phyloP scores from a whole-genome alignment of 306 rosid species.

The Crataegus laevigata region DNA sequence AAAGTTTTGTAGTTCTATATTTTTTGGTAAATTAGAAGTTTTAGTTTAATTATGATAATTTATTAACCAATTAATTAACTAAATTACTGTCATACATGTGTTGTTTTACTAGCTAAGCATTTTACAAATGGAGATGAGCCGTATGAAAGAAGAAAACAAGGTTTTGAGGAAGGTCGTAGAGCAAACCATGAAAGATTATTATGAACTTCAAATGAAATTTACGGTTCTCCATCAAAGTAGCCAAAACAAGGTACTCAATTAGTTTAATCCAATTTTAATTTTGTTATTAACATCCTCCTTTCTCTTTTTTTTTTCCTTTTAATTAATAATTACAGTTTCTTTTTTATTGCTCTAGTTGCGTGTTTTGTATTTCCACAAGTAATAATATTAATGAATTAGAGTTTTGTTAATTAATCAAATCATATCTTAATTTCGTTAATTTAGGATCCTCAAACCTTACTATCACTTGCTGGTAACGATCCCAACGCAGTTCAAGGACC shows the following conservation, averaged over 20 bases:
- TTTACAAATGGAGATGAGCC: slow-evolving; percentile 69
- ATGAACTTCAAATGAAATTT: slow-evolving; percentile 67
- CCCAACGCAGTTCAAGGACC: not conserved
- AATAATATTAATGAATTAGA: no score
- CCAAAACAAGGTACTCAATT: slow-evolving; percentile 37
- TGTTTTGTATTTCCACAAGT: not conserved
- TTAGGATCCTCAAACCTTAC: slow-evolving; percentile 49
- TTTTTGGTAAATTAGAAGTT: no score
- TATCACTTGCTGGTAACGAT: slow-evolving; percentile 40
- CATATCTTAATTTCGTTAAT: not conserved
- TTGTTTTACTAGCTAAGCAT: slow-evolving; percentile 30
- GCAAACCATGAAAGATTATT: slow-evolving; percentile 70
- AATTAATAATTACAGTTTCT: not conserved
- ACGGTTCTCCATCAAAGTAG: slow-evolving; percentile 47
- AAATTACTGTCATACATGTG: not conserved
- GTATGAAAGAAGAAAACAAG: slow-evolving; percentile 82
- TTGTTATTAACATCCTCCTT: not conserved
- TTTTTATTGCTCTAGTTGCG: not conserved
- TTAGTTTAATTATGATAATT: not conserved
- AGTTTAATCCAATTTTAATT: not conserved
- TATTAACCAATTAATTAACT: not conserved
- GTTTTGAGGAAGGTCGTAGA: slow-evolving; percentile 66
- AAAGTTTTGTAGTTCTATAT: not conserved
- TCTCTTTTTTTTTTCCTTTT: not conserved
- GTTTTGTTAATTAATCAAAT: not conserved